These are phyloP conservation scores for Amanita thiersii DNA, from an alignment of 768 basidiomycete species.

Conservation along the genomic window DNA sequence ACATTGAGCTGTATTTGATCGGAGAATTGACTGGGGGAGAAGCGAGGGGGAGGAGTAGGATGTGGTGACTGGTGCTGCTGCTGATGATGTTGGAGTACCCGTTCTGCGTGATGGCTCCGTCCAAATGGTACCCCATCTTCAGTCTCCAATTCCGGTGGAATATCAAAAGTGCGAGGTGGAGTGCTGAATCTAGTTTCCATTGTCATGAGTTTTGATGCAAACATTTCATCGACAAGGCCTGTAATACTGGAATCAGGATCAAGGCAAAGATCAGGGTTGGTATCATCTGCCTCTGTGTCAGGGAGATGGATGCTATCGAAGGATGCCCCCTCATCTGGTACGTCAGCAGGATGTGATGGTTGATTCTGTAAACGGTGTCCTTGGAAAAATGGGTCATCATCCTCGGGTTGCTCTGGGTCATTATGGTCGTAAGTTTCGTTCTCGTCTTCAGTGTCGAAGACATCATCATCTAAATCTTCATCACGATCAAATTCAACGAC, in stretches of 20 bases:
- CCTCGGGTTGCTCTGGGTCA: constrained; percentile 25
- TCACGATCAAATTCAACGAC: constrained; percentile 74
- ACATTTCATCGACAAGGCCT: constrained; percentile 65
- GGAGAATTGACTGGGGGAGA: constrained; percentile 21
- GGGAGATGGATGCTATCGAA: constrained; percentile 38
- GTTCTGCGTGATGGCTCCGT: constrained; percentile 52
- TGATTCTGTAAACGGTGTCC: constrained; percentile 8
- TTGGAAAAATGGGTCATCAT: constrained; percentile 35
- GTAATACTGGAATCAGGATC: constrained; percentile 55
- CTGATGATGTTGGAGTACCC: constrained; percentile 37
- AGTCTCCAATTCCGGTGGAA: constrained; percentile 51
- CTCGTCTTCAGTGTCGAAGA: constrained; percentile 17
- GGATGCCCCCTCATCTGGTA: constrained; percentile 24
- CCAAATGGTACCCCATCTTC: constrained; percentile 61
- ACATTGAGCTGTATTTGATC: constrained; percentile 11
- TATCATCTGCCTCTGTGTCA: constrained; percentile 27
- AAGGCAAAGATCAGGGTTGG: constrained; percentile 25
- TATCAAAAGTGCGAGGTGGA: constrained; percentile 32
- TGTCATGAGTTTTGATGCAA: constrained; percentile 29
- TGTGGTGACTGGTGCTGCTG: constrained; percentile 21
- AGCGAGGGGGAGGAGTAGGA: constrained; percentile 21
- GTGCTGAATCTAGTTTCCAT: constrained; percentile 24
- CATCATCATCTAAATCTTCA: constrained; percentile 29
- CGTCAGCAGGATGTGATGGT: constrained; percentile 9
- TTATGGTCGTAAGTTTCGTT: constrained; percentile 19